phyloP scores from a whole-genome alignment of 1,284 basidiomycete species.

The Phellopilus nigrolimitatus region DNA sequence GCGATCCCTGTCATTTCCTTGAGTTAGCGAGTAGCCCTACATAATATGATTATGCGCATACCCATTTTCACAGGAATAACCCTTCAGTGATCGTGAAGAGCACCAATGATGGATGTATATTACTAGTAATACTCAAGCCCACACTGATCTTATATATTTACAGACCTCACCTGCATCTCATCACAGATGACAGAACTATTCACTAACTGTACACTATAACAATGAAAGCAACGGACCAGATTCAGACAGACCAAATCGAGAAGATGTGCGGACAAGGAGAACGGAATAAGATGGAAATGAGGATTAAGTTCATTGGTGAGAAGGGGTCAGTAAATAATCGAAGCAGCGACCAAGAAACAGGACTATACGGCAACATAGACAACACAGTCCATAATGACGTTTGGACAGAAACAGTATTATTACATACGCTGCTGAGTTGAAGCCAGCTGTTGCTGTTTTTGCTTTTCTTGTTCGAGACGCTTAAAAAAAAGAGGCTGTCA shows the following conservation, averaged over 20 bases:
- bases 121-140: not conserved
- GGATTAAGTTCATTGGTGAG: not conserved
- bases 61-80: not conserved
- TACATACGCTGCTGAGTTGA: slow-evolving; percentile 12
- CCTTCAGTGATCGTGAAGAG: not conserved
- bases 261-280: not conserved
- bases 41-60: not conserved
- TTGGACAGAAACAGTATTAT: not conserved
- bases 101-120: not conserved
- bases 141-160: slow-evolving; percentile 17
- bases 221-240: slow-evolving; percentile 1
- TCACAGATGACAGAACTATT: slow-evolving; percentile 2
- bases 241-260: slow-evolving; percentile 2
- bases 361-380: not conserved
- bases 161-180: slow-evolving; percentile 2
- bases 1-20: slow-evolving; percentile 11
- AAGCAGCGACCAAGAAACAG: slow-evolving; percentile 1
- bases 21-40: not conserved
- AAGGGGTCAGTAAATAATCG: slow-evolving; percentile 12
- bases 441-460: slow-evolving; percentile 54
- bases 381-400: not conserved
- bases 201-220: slow-evolving; percentile 17
- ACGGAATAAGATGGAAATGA: slow-evolving; percentile 2
- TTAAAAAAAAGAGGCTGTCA: slow-evolving; percentile 28
- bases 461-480: slow-evolving; percentile 86